Evolutionary conservation across 225 moss, liverwort and hornwort species (phyloP), one percentile per base, ranked within the genome.

Genomic region (Sphagnum contortum): DNA sequence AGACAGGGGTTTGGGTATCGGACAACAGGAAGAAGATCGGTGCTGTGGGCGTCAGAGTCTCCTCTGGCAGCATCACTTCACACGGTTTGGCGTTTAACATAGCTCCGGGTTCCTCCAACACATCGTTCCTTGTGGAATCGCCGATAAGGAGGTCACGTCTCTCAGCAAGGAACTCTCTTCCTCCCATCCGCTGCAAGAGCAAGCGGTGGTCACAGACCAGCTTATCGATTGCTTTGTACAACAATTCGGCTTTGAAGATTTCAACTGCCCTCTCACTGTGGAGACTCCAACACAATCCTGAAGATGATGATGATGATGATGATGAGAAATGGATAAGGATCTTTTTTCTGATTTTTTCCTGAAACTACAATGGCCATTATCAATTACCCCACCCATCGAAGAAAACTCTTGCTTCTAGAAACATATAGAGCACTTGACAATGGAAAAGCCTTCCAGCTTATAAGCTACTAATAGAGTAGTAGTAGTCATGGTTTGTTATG

Each of bases 71-170:
- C 48, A 81, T 96, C 29, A 81, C 92, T 0, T 90, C 90, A 5
- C 95, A 96, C 66, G 95, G 95, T 6, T 72, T 92, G 63, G 95
- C 92, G 47, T 96, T 90, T 81, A 96, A 96, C 67, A 88, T 83
- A 5, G 76, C 83, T 55, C 95, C 92, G 2, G 74, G 87, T 68
- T 82, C 10, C 90, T 86, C 48, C 69, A 76, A 49, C 87, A 79
- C 69, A 90, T 96, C 62, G 85, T 96, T 48, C 95, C 95, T 4
- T 96, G 95, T 49, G 92, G 95, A 5, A 88, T 92, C 48, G 64
- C 73, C 10, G 92, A 92, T 59, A 96, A 92, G 83, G 87, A 88
- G 76, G 95, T 95, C 47, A 95, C 95, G 4, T 89, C 95, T 4
- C 63, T 95, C 73, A 71, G 55, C 60, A 87, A 76, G 61, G 94